Base-by-base conservation (phyloP, 768 basidiomycete species). In the Termitomyces sp. region DNA sequence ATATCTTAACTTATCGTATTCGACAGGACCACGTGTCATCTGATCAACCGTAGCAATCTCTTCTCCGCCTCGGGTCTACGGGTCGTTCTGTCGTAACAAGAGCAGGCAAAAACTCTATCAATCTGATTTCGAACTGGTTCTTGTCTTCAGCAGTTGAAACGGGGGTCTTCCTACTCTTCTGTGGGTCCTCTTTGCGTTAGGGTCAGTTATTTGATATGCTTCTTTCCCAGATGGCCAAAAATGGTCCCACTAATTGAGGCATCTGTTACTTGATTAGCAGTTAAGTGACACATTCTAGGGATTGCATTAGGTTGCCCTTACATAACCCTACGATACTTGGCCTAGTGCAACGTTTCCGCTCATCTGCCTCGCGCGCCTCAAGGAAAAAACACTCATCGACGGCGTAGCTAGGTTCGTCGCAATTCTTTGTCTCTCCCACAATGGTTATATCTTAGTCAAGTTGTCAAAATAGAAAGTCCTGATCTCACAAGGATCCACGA, bases 401-500 rank as follows among this genome's bases (percentile, higher is more conserved):
- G 11, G 19, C 42, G 30, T 42, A 45, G 49, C 51, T 42, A 63
- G 62, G 60, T 61, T 60, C 60, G 58, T 63, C 42, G n/a, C 46
- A 52, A 46, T 56, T 53, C 30, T 35, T 45, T 34, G 40, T 53
- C 35, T 2, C 45, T 38, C 40, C n/a, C 50, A 51, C 45, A 57
- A 54, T 43, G 49, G 50, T 56, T 47, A 58, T 60, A 53, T 58
- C 51, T 62, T 58, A 61, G 62, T 60, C 56, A 61, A 61, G 56
- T 65, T 62, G 59, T 60, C 60, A 64, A 59, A 66, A 64, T 73
- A 68, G 68, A 72, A 73, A 73, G 72, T 72, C 71, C 72, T 64
- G 67, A 67, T 74, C 73, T 66, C 66, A 68, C 69, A 74, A 64
- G 66, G 74, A 74, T 73, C 71, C 70, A 69, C 73, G 63, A 62